A percentile compares a stretch with the other conserved stretches of the same genome.
phyloP scores from a whole-genome alignment of 2,329 filamentous ascomycete genomes.

The Ciborinia camelliae region DNA sequence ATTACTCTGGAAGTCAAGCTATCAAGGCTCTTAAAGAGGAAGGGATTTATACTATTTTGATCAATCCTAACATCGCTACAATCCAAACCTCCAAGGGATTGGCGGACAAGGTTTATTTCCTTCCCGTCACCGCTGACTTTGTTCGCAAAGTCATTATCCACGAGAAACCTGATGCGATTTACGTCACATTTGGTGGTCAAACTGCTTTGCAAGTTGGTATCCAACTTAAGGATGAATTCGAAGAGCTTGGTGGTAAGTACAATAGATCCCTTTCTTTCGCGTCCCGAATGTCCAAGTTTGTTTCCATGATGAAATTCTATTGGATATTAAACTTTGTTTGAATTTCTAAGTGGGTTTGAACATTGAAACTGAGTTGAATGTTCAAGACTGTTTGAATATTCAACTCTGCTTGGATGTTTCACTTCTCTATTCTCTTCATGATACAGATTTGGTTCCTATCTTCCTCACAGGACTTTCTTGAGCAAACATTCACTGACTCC shows the following conservation, averaged over 20 bases:
- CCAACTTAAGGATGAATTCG: slow-evolving; percentile 77
- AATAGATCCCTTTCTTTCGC: neutral
- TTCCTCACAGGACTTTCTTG: neutral
- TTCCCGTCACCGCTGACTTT: slow-evolving; percentile 96
- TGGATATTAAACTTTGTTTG: neutral
- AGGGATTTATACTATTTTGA: slow-evolving; percentile 83
- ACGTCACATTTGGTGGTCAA: slow-evolving; percentile 95
- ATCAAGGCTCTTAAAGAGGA: slow-evolving; percentile 96
- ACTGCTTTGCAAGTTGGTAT: slow-evolving; percentile 96
- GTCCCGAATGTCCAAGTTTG: neutral
- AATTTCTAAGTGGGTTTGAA: neutral
- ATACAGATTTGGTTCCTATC: no score
- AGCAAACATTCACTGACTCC: neutral
- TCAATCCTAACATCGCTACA: slow-evolving; percentile 97
- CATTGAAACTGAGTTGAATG: neutral
- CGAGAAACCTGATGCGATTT: slow-evolving; percentile 93
- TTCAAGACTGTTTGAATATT: neutral
- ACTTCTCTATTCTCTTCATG: neutral
- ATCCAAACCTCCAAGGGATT: slow-evolving; percentile 97
- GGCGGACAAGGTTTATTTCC: slow-evolving; percentile 96
- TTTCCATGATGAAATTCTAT: no score
- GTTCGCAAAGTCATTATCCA: slow-evolving; percentile 96
- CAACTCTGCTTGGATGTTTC: neutral
- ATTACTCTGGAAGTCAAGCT: slow-evolving; percentile 93
- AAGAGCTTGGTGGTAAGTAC: slow-evolving; percentile 4